These are phyloP conservation scores for Bullera alba DNA, from an alignment of 768 basidiomycete species.

Conservation along the genomic window DNA sequence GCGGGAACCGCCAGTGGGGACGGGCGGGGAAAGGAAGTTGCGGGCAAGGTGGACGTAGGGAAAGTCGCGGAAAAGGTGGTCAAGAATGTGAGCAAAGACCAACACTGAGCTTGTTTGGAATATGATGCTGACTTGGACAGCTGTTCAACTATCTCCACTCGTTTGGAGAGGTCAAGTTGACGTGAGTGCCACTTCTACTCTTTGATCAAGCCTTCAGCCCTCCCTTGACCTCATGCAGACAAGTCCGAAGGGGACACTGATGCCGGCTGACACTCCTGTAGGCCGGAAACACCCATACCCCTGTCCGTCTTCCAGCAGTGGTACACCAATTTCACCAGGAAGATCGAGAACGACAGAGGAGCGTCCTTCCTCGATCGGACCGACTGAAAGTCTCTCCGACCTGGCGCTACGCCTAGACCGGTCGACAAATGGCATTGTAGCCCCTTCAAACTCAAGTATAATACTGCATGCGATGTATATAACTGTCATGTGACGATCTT, in stretches of 20 bases:
- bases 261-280: neutral
- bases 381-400: constrained; percentile 20
- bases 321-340: constrained; percentile 41
- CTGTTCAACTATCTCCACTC: constrained; percentile 47
- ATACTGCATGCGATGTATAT: too few species aligned
- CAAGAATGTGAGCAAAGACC: constrained; percentile 41
- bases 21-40: constrained; percentile 24
- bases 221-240: neutral
- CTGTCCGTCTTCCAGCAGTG: constrained; percentile 44
- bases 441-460: too few species aligned
- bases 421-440: neutral
- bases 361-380: constrained; percentile 38
- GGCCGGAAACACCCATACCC: constrained; percentile 45
- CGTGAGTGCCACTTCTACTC: constrained; percentile 20
- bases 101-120: neutral
- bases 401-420: too few species aligned
- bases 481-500: too few species aligned
- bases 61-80: constrained; percentile 44
- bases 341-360: constrained; percentile 40
- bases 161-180: constrained; percentile 41
- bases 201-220: neutral
- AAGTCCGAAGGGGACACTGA: neutral
- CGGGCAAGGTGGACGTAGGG: constrained; percentile 28
- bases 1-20: constrained; percentile 3
- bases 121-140: constrained; percentile 8